Evolutionary conservation across 1,139 yeast species (phyloP).

Genomic region (Pichia sp.): DNA sequence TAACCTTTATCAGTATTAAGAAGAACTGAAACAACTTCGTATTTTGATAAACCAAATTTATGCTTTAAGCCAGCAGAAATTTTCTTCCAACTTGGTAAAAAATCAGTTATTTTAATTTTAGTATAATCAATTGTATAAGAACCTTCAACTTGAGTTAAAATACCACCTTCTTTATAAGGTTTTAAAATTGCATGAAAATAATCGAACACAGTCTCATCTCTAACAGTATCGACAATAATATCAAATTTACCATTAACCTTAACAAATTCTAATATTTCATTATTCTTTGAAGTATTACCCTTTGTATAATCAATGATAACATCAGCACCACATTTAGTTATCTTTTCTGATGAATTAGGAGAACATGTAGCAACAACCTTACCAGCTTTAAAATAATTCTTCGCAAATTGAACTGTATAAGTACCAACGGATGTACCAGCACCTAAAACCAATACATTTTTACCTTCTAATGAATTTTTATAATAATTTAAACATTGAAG

Average conservation of each 20-base stretch:
- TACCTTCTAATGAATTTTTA: conserved; percentile 22
- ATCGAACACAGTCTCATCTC: conserved; percentile 18
- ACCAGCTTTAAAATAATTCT: conserved; percentile 37
- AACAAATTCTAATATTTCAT: conserved; percentile 31
- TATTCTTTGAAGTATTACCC: conserved; percentile 28
- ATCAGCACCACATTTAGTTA: conserved; percentile 19
- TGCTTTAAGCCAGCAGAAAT: conserved; percentile 13
- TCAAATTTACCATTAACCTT: conserved; percentile 38
- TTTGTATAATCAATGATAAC: conserved; percentile 22
- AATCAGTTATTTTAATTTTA: conserved; percentile 2
- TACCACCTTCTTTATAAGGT: conserved; percentile 25
- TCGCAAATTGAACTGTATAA: conserved; percentile 52
- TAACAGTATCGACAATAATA: conserved; percentile 26
- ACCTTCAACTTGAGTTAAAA: conserved; percentile 32
- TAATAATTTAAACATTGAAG: conserved; percentile 21
- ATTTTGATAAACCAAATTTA: conserved; percentile 20
- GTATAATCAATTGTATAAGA: conserved; percentile 25
- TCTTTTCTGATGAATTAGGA: conserved; percentile 18
- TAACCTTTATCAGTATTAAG: conserved; percentile 10
- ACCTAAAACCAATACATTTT: conserved; percentile 53
- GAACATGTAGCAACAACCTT: conserved; percentile 41
- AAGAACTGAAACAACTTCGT: conserved; percentile 14
- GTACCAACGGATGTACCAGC: conserved; percentile 73
- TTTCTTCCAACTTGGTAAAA: conserved; percentile 14
- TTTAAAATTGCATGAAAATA: conserved; percentile 17